Conservation (phyloP, 2,329 filamentous ascomycete genomes). For the Cercospora zeae-maydis region DNA sequence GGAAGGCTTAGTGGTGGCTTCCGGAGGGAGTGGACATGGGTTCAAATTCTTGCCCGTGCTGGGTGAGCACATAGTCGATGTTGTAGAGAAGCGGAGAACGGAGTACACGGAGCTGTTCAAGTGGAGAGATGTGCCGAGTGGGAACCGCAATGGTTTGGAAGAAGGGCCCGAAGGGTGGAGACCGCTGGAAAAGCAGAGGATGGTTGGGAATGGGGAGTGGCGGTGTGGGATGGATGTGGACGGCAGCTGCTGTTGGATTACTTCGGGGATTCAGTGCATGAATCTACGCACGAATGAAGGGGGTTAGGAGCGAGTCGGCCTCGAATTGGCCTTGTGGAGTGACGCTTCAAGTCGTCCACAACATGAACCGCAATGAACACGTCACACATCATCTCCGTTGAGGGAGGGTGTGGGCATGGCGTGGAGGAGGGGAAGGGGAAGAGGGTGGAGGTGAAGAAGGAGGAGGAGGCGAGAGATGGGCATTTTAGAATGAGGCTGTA, state of each 20-base stretch:
- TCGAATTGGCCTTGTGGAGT: too few species aligned
- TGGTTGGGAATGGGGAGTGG: constrained; percentile 26
- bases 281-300: too few species aligned
- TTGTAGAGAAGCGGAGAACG: constrained; percentile 22
- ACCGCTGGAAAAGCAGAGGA: constrained; percentile 29
- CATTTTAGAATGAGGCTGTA: too few species aligned
- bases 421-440: too few species aligned
- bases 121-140: constrained; percentile 26
- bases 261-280: too few species aligned
- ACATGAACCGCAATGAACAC: too few species aligned
- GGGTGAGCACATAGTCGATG: constrained; percentile 31
- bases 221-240: constrained; percentile 2
- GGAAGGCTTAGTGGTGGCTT: constrained; percentile 30
- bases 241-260: background rate
- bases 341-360: too few species aligned
- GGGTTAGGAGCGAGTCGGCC: too few species aligned
- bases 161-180: constrained; percentile 32
- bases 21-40: constrained; percentile 34
- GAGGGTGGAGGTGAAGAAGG: too few species aligned
- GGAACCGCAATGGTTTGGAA: constrained; percentile 30
- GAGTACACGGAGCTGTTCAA: constrained; percentile 28
- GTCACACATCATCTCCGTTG: too few species aligned
- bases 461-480: too few species aligned
- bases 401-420: too few species aligned
- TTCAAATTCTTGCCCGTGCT: constrained; percentile 36